phyloP scores from a whole-genome alignment of 1,284 basidiomycete species.

The Heterobasidion parviporum region DNA sequence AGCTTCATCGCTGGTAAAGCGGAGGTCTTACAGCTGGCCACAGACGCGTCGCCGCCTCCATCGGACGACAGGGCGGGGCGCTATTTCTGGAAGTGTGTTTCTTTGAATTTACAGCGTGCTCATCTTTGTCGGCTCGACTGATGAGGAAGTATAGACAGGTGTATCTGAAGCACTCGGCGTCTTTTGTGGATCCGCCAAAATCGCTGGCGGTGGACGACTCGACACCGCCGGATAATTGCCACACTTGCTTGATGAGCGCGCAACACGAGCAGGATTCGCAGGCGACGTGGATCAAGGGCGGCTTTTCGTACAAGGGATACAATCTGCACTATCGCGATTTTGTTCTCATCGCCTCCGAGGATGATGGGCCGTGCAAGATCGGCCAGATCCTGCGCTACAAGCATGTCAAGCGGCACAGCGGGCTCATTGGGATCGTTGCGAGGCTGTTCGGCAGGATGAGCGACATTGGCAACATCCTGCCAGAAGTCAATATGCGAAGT shows the following conservation, averaged over 20 bases:
- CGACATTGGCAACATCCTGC: conserved; percentile 20
- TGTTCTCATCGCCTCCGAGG: conserved; percentile 34
- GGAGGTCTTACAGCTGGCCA: conserved; percentile 16
- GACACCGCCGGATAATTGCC: not conserved
- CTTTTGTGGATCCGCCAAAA: conserved; percentile 21
- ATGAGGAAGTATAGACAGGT: conserved; percentile 12
- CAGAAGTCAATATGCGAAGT: conserved; percentile 22
- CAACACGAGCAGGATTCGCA: conserved; percentile 20
- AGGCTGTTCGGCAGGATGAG: conserved; percentile 26
- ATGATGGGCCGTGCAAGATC: conserved; percentile 25
- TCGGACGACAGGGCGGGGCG: not conserved
- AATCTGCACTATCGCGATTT: conserved; percentile 51
- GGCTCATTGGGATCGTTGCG: conserved; percentile 13
- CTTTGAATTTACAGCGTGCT: not conserved
- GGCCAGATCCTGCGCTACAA: conserved; percentile 23
- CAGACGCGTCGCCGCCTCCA: not conserved
- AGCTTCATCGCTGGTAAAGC: conserved; percentile 36
- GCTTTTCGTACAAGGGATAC: conserved; percentile 32
- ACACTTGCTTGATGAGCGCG: conserved; percentile 11
- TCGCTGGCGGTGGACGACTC: not conserved
- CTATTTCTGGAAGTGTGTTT: conserved; percentile 52
- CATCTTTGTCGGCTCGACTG: not conserved
- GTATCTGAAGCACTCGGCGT: conserved; percentile 19
- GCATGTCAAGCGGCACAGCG: not conserved
- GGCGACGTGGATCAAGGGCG: conserved; percentile 22